A percentile compares a stretch with the other conserved stretches of the same genome.
These are phyloP conservation scores for Peronospora destructor DNA, from an alignment of 352 stramenopile genomes.

Conservation along the genomic window DNA sequence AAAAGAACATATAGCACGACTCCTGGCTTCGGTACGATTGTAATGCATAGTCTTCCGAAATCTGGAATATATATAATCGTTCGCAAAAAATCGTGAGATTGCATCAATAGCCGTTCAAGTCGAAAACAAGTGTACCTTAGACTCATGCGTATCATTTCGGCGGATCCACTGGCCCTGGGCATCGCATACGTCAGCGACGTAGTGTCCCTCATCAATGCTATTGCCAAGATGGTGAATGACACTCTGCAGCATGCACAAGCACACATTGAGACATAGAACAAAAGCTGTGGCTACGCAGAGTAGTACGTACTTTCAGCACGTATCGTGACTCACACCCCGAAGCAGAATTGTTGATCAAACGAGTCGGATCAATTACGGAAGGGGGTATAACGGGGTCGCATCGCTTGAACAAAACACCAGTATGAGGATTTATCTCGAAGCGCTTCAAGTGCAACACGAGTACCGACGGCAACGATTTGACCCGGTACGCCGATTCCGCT, in stretches of 20 bases:
- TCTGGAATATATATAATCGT: conserved; percentile 25
- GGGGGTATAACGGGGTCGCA: conserved; percentile 69
- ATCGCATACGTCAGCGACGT: conserved; percentile 71
- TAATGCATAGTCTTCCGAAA: conserved; percentile 70
- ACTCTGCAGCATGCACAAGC: conserved; percentile 38
- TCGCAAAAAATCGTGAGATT: not conserved
- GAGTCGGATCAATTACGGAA: conserved; percentile 32
- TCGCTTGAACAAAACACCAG: conserved; percentile 68
- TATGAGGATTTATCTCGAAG: conserved; percentile 72
- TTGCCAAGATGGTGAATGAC: conserved; percentile 78
- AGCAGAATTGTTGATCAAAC: conserved; percentile 29
- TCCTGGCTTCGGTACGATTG: conserved; percentile 69
- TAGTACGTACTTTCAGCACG: conserved; percentile 38
- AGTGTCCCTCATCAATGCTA: conserved; percentile 79
- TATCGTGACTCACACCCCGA: conserved; percentile 30
- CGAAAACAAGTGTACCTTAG: conserved; percentile 34
- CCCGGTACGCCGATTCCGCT: conserved; percentile 47
- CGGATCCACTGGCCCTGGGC: conserved; percentile 49
- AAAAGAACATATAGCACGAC: conserved; percentile 87
- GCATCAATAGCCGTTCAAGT: not conserved
- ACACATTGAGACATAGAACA: conserved; percentile 8
- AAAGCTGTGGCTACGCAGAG: not conserved
- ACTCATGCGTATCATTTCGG: conserved; percentile 80
- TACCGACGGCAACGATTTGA: conserved; percentile 62
- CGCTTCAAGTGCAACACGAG: conserved; percentile 81